Base-by-base conservation (phyloP, 306 rosid species). In the Herpetospermum pedunculosum region DNA sequence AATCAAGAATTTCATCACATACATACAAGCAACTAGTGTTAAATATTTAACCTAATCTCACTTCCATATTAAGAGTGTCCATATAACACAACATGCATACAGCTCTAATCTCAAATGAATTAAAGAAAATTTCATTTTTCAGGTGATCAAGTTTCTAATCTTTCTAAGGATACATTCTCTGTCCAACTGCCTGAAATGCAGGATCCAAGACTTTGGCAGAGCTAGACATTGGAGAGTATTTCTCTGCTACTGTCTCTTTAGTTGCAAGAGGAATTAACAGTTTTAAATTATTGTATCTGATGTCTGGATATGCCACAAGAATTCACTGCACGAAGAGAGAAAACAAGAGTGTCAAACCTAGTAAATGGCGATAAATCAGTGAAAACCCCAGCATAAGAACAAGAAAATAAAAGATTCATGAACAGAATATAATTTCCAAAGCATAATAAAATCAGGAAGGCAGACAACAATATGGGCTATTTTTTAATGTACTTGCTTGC, bases 111-210 rank as follows among this genome's bases (percentile, higher is more conserved):
- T 62, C 4, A 57, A 40, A 57, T 26, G n/a, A 74, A 55, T 12
- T 25, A 25, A 41, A 41, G 47, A 53, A 73, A 35, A 34, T 2
- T 38, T 76, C 73, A 72, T 75, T 76, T 75, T 69, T 55, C 78
- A 79, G 78, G 46, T 25, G 78, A 75, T 30, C 37, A 52, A 38
- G 62, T 71, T 47, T 53, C 55, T 44, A 26, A 77, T 49, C 58
- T 75, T 50, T 23, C 23, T 76, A 86, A 85, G 99, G 99, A 95
- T 95, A 95, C 99, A 79, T 85, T 88, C 84, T 91, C 81, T 95
- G 99, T 76, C 99, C 99, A 52, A 83, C 96, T 75, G 96, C 96
- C 84, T 95, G 99, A 87, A 95, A 91, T 72, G 99, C 99, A 65
- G 96, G 97, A 82, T 95, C 99, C 89, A 89, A 84, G 76, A 62